Conservation (phyloP, 1,284 basidiomycete species). For the Omphalotus olearius region DNA sequence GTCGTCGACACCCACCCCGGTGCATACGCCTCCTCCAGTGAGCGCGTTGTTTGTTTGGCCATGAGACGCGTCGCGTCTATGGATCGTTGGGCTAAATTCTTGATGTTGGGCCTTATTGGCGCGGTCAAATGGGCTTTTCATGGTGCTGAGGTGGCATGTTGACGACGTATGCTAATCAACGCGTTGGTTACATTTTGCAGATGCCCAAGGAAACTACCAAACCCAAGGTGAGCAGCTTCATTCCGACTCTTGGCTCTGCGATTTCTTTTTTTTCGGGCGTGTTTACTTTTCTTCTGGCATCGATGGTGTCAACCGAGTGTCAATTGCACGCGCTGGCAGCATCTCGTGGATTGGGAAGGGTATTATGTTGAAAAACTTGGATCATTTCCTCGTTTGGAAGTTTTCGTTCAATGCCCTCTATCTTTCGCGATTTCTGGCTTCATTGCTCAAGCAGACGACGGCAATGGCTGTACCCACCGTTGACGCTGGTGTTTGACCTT, state of each 20-base stretch:
- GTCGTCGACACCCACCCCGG: conserved; percentile 14
- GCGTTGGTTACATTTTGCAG: conserved; percentile 32
- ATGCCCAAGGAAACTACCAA: conserved; percentile 84
- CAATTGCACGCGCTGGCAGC: conserved; percentile 5
- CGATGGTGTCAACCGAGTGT: conserved; percentile 4
- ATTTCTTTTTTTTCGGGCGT: conserved; percentile 15
- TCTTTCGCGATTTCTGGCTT: conserved; percentile 1
- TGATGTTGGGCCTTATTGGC: neutral
- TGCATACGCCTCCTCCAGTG: conserved; percentile 7
- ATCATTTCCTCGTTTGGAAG: conserved; percentile 16
- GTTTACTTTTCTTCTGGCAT: conserved; percentile 12
- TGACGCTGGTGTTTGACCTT: neutral
- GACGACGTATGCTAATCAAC: conserved; percentile 13
- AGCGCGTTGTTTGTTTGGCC: conserved; percentile 25
- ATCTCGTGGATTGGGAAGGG: conserved; percentile 6
- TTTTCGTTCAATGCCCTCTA: conserved; percentile 10
- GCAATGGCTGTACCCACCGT: conserved; percentile 1
- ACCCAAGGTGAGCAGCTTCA: conserved; percentile 53
- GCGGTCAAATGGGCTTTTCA: neutral
- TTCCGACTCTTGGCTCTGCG: conserved; percentile 10
- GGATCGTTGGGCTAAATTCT: conserved; percentile 1
- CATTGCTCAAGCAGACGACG: neutral
- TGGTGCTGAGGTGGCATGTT: conserved; percentile 4
- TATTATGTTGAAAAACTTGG: conserved; percentile 5
- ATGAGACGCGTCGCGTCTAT: conserved; percentile 20